Evolutionary conservation across 2,329 filamentous ascomycete species (phyloP), one percentile per base, ranked within the genome.

Genomic region (Hypocreales sp.): DNA sequence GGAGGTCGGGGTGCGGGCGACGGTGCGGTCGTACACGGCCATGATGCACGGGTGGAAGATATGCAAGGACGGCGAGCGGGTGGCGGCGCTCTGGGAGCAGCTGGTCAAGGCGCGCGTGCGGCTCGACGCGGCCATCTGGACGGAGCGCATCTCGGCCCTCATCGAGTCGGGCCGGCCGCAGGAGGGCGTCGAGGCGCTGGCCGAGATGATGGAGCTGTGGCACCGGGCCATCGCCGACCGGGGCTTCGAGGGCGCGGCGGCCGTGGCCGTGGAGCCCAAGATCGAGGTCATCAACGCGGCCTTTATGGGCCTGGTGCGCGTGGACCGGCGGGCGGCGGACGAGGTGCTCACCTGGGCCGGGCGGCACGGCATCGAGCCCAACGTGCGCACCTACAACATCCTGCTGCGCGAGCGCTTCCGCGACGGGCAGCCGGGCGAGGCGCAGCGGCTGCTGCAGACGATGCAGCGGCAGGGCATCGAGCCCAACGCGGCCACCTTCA

Each of bases 41-140:
- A 78, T 90, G 66, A 67, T 90, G 37, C 61, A 69, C 30, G 80
- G 80, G 2, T 82, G 74, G 50, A 67, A 65, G 42, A 61, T 58
- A 26, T 61, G 68, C 26, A 60, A 60, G 29, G 72, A 82, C 39
- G 37, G 59, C 1, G 46, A 56, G n/a, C 70, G 64, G 14, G 57
- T 86, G 33, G 66, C 75, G 30, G 60, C 60, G 1, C 61, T 84
- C 18, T 92, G 82, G 81, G 38, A 51, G 0, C 68, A 66, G 35
- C 68, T 90, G 51, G 41, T 64, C 4, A 44, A 43, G 7, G 63
- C 70, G 2, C 67, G 67, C 2, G 41, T 72, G 8, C 51, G 64
- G 35, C 69, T 82, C 5, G 80, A 87, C 46, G 48, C 50, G 6
- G 42, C 59, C 29, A 69, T 74, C 21, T 90, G 81, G 81, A 77